These are phyloP conservation scores for Kodamaea plutei DNA, from an alignment of 1,139 yeast species.

Conservation along the genomic window DNA sequence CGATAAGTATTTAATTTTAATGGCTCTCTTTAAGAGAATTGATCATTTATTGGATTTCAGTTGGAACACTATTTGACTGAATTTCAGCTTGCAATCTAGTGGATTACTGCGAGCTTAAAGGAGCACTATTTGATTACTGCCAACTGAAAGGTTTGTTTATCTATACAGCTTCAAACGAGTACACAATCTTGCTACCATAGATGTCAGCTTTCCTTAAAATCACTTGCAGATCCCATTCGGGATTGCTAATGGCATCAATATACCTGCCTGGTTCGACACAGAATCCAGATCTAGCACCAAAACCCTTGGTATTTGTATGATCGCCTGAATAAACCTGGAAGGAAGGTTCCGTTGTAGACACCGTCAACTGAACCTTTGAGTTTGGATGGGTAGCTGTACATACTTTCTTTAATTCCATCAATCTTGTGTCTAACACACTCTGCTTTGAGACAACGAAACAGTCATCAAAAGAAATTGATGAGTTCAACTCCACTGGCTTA, in stretches of 20 bases:
- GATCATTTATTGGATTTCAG: no score
- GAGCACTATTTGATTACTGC: no score
- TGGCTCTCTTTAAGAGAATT: no score
- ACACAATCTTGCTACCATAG: slow-evolving; percentile 52
- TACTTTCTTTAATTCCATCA: slow-evolving; percentile 28
- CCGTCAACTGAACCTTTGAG: slow-evolving; percentile 38
- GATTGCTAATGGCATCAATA: slow-evolving; percentile 50
- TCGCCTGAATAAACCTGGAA: slow-evolving; percentile 70
- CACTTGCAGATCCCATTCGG: slow-evolving; percentile 50
- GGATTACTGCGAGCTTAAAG: no score
- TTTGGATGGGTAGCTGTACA: slow-evolving; percentile 48
- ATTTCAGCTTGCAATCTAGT: no score
- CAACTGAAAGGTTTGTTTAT: no score
- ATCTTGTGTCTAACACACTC: slow-evolving; percentile 42
- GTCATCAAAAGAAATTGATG: slow-evolving; percentile 34
- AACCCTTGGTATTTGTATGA: slow-evolving; percentile 34
- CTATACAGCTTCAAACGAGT: slow-evolving; percentile 18
- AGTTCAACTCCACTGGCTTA: slow-evolving; percentile 20
- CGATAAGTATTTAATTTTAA: no score
- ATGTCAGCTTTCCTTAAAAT: slow-evolving; percentile 47
- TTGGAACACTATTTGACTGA: no score
- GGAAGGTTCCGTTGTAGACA: slow-evolving; percentile 60
- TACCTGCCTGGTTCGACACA: slow-evolving; percentile 63
- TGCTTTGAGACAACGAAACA: slow-evolving; percentile 45
- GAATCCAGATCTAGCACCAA: slow-evolving; percentile 50